Evolutionary conservation across 805 yeast species (phyloP), one percentile per base, ranked within the genome.

Genomic region (Barnettozyma wickerhamii): DNA sequence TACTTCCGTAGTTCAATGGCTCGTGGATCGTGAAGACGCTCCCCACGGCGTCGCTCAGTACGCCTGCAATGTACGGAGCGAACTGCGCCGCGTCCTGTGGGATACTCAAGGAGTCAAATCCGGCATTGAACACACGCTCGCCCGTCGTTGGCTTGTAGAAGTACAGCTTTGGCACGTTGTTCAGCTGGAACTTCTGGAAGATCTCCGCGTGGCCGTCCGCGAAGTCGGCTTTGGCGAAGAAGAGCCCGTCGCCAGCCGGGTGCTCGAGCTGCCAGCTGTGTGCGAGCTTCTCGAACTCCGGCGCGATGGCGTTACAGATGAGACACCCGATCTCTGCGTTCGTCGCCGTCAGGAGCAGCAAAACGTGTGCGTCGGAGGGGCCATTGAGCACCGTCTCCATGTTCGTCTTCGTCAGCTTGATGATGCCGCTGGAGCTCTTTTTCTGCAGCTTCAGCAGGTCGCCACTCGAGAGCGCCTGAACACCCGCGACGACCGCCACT

Each of bases 201-300:
- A 66, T 54, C 50, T 83, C 66, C 13, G 66, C 64, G 51, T 71
- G 72, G 13, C 79, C 71, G 35, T 77, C 77, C 34, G 69, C 64
- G 55, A 85, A 80, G 55, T 91, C 96, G 13, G 95, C 80, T 32
- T 71, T 64, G 14, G 86, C 85, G 60, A 91, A 86, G 66, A 75
- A 80, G 29, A 90, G 63, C 23, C 68, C 73, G 34, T 70, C 74
- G 31, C 68, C 75, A 44, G 66, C 63, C 17, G 87, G 83, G 52
- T 76, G 80, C 32, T 74, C 80, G 29, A 69, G 56, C 41, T 64
- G 56, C 81, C 83, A 85, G 19, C 90, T 80, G 36, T 66, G 53
- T 7, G 86, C 95, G 30, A 88, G 62, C 32, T 63, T 56, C 14
- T 73, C 73, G 53, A 62, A 85, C 32, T 73, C 75, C 3, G 96